Percentiles rank a stretch among this genome's conserved stretches.
Conservation (phyloP, 768 basidiomycete species). For the Ramaria sp. region DNA sequence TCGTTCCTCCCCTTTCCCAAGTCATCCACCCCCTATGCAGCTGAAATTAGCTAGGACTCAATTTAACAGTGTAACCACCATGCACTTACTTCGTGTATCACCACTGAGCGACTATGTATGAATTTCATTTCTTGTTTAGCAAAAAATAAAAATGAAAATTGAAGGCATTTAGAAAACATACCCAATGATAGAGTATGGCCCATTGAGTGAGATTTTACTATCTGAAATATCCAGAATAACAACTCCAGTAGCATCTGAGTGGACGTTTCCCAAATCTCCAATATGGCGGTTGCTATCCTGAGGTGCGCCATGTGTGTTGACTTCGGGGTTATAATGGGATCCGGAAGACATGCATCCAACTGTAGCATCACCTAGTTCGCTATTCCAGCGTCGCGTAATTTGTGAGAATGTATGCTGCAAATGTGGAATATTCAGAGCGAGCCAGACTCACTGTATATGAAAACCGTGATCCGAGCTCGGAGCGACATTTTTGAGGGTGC, state of each 20-base stretch:
- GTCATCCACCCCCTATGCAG: constrained; percentile 58
- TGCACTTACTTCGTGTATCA: constrained; percentile 60
- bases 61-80: neutral
- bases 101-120: constrained; percentile 47
- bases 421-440: too few relatives aligned
- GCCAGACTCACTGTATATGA: constrained; percentile 67
- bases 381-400: constrained; percentile 10
- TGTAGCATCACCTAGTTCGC: constrained; percentile 49
- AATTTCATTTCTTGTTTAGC: neutral
- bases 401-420: constrained; percentile 9
- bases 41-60: neutral
- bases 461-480: constrained; percentile 55
- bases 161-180: constrained; percentile 20
- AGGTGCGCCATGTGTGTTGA: constrained; percentile 54
- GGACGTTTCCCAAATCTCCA: constrained; percentile 69
- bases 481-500: constrained; percentile 49
- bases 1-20: constrained; percentile 57
- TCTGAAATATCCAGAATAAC: constrained; percentile 53
- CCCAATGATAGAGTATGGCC: constrained; percentile 61
- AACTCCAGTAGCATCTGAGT: constrained; percentile 44
- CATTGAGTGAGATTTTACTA: constrained; percentile 51
- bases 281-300: constrained; percentile 45
- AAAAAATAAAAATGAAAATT: too few relatives aligned
- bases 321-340: constrained; percentile 67
- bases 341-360: constrained; percentile 61